phyloP scores from a whole-genome alignment of 208 protist species.

The Wallacemonas sp. region DNA sequence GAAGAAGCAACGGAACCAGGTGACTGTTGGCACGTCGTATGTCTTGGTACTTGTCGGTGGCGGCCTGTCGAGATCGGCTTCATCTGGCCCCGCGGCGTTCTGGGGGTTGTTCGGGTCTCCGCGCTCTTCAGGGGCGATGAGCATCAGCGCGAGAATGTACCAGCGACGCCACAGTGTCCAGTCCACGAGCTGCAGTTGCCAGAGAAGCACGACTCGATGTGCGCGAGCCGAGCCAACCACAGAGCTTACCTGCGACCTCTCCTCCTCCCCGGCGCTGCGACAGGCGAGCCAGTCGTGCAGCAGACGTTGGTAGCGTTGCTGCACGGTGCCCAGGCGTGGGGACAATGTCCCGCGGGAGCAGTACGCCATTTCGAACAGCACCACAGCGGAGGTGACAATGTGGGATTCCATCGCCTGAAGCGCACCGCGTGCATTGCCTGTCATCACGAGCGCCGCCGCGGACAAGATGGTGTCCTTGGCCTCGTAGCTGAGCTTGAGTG shows the following conservation, averaged over 20 bases:
- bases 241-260: conserved; percentile 16
- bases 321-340: neutral
- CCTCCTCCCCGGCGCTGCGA: neutral
- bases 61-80: neutral
- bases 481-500: conserved; percentile 26
- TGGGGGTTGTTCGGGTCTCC: too few relatives aligned
- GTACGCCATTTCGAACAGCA: conserved; percentile 25
- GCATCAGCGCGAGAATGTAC: conserved; percentile 60
- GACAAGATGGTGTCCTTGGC: conserved; percentile 58
- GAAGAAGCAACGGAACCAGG: conserved; percentile 75
- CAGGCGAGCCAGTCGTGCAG: conserved; percentile 12
- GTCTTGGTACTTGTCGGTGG: neutral
- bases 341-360: neutral
- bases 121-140: conserved; percentile 10
- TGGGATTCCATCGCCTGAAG: conserved; percentile 58
- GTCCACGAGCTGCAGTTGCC: conserved; percentile 40
- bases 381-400: conserved; percentile 55
- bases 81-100: too few relatives aligned
- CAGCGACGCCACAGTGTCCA: conserved; percentile 47
- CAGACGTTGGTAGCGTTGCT: neutral
- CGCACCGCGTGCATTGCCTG: conserved; percentile 30
- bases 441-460: conserved; percentile 46
- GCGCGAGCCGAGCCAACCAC: conserved; percentile 14
- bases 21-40: conserved; percentile 33
- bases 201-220: conserved; percentile 27